These are phyloP conservation scores for Sideroxylon spinosum DNA, from an alignment of 179 eudicot species.

Conservation along the genomic window DNA sequence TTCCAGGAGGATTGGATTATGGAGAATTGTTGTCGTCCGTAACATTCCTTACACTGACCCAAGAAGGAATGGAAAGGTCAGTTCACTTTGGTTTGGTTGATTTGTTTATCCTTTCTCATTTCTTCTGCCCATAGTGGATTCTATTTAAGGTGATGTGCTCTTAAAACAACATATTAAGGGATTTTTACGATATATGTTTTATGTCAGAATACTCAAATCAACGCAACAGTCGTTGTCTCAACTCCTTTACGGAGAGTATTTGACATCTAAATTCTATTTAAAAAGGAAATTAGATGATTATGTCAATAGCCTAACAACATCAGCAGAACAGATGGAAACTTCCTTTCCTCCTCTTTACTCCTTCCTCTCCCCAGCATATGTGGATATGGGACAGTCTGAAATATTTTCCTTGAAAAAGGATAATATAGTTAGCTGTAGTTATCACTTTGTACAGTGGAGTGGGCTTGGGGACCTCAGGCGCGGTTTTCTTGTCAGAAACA, in stretches of 20 bases:
- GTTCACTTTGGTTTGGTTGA: slow-evolving; percentile 16
- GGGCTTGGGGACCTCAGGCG: background rate
- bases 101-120: background rate
- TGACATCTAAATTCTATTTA: background rate
- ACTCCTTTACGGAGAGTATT: background rate
- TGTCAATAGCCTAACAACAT: background rate
- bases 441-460: no score
- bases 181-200: no score
- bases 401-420: no score
- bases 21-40: slow-evolving; percentile 79
- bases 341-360: no score
- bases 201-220: background rate
- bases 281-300: background rate
- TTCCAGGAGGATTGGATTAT: slow-evolving; percentile 64
- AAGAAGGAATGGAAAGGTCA: slow-evolving; percentile 90
- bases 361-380: no score
- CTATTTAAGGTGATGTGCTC: slow-evolving; percentile 10
- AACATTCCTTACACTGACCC: slow-evolving; percentile 75
- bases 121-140: background rate
- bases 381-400: no score
- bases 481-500: background rate
- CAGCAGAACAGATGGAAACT: background rate
- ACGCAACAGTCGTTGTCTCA: background rate
- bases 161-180: background rate
- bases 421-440: no score